A percentile compares a stretch with the other conserved stretches of the same genome.
These are phyloP conservation scores for Thermothelomyces thermophilus DNA, from an alignment of 2,329 filamentous ascomycete species.

Conservation along the genomic window DNA sequence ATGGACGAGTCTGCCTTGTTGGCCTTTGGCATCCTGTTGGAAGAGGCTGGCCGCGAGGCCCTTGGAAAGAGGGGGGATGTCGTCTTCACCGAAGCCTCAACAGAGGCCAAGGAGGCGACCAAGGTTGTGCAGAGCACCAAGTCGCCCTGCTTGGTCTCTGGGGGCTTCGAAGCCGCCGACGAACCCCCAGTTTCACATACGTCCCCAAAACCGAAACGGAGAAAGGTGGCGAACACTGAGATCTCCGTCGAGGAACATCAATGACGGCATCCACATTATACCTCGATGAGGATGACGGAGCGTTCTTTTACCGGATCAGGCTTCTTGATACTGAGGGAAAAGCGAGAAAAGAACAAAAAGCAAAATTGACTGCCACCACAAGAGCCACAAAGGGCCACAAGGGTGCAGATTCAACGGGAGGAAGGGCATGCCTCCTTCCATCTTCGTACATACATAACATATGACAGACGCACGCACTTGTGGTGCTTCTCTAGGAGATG, in stretches of 20 bases:
- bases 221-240: constrained; percentile 8
- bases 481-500: not conserved
- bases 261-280: no score
- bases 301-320: no score
- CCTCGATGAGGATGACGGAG: no score
- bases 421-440: no score
- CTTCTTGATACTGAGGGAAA: no score
- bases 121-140: not conserved
- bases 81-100: constrained; percentile 58
- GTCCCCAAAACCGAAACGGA: constrained; percentile 2
- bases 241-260: not conserved
- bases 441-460: no score
- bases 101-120: constrained; percentile 21
- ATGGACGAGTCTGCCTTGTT: constrained; percentile 75
- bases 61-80: constrained; percentile 62
- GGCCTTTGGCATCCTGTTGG: constrained; percentile 66
- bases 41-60: constrained; percentile 57
- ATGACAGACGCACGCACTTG: no score
- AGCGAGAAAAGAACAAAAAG: no score
- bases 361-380: not conserved
- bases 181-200: not conserved
- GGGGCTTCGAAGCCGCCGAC: not conserved
- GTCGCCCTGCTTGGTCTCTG: not conserved
- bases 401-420: not conserved
- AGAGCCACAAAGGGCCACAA: no score